These are phyloP conservation scores for Claviceps purpurea DNA, from an alignment of 2,329 filamentous ascomycete genomes.

Conservation along the genomic window DNA sequence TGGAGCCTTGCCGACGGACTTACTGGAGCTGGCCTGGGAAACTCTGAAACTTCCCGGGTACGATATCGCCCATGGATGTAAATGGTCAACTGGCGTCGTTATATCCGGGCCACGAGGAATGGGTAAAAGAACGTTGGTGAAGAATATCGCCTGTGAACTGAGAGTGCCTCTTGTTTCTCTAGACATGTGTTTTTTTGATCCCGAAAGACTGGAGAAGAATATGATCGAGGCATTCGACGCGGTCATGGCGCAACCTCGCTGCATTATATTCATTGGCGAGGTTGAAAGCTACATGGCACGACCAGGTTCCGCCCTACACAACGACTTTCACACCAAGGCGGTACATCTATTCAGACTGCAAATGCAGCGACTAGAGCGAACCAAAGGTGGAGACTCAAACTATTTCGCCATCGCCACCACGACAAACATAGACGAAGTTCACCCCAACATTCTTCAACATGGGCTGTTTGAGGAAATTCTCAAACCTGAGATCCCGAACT, in stretches of 20 bases:
- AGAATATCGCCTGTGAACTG: constrained; percentile 58
- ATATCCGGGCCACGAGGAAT: constrained; percentile 70
- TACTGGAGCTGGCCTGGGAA: constrained; percentile 8
- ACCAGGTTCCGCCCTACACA: constrained; percentile 59
- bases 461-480: constrained; percentile 75
- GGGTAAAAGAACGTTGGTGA: constrained; percentile 67
- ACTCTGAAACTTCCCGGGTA: constrained; percentile 12
- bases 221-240: constrained; percentile 46
- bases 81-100: constrained; percentile 42
- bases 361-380: constrained; percentile 65
- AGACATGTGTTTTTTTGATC: constrained; percentile 21
- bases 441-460: constrained; percentile 60
- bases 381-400: constrained; percentile 57
- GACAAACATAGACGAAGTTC: constrained; percentile 74
- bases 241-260: constrained; percentile 73
- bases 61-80: constrained; percentile 8
- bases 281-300: constrained; percentile 79
- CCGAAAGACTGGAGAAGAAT: constrained; percentile 25
- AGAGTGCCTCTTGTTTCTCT: constrained; percentile 59
- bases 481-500: constrained; percentile 76
- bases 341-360: constrained; percentile 72
- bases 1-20: constrained; percentile 11
- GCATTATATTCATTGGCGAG: constrained; percentile 82
- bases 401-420: constrained; percentile 88
- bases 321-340: constrained; percentile 82